phyloP scores from a whole-genome alignment of 805 yeast genomes.

The Ogataea salicorniae region DNA sequence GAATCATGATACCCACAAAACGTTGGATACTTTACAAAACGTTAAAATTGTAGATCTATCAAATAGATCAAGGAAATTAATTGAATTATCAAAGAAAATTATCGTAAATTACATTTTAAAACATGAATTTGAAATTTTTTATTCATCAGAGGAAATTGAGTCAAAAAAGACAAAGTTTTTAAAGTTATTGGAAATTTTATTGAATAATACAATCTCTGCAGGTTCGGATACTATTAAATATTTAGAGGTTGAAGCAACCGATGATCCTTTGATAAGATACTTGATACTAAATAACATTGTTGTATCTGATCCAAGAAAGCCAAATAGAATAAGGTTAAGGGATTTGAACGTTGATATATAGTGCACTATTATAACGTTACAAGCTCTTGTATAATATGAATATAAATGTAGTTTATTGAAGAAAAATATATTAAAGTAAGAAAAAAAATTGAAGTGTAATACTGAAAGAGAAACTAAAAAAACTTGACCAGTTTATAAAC shows the following conservation, averaged over 20 bases:
- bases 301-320: constrained; percentile 22
- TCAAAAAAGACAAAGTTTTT: constrained; percentile 20
- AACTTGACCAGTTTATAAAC: background rate
- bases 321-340: constrained; percentile 25
- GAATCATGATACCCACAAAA: constrained; percentile 1
- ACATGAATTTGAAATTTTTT: constrained; percentile 22
- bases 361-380: background rate
- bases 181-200: constrained; percentile 26
- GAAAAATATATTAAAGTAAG: background rate
- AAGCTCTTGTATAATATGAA: background rate
- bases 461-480: background rate
- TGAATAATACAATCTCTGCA: constrained; percentile 26
- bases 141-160: constrained; percentile 13
- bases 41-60: constrained; percentile 12
- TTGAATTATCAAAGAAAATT: constrained; percentile 21
- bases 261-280: constrained; percentile 31
- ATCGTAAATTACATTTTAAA: constrained; percentile 26
- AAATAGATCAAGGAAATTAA: constrained; percentile 19
- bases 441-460: background rate
- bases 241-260: constrained; percentile 25
- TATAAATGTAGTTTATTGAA: background rate
- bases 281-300: constrained; percentile 26
- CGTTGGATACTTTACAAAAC: constrained; percentile 1
- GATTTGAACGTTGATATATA: constrained; percentile 16
- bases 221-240: constrained; percentile 10